A percentile compares a stretch with the other conserved stretches of the same genome.
phyloP scores from a whole-genome alignment of 2,329 filamentous ascomycete species.

The Talaromyces atroroseus region DNA sequence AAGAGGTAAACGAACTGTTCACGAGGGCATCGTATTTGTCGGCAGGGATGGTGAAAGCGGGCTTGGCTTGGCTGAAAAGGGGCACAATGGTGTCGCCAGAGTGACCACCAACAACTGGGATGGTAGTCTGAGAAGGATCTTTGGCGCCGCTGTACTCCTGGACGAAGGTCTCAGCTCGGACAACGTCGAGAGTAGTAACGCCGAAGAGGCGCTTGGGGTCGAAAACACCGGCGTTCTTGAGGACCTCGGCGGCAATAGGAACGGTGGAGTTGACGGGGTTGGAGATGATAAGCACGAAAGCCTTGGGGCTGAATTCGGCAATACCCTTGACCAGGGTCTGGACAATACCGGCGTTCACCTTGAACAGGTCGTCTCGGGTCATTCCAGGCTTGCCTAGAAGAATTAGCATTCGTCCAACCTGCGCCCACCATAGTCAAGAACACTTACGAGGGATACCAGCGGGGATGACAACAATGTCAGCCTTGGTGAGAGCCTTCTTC shows the following conservation, averaged over 20 bases:
- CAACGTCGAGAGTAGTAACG: constrained; percentile 97
- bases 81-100: constrained; percentile 98
- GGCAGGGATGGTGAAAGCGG: constrained; percentile 70
- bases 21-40: constrained; percentile 89
- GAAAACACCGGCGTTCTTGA: constrained; percentile 90
- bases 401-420: constrained; percentile 14
- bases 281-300: constrained; percentile 93
- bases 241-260: constrained; percentile 91
- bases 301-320: constrained; percentile 84
- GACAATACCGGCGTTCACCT: constrained; percentile 98
- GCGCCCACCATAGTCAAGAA: not conserved
- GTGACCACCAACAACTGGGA: constrained; percentile 94
- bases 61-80: constrained; percentile 86
- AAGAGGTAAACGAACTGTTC: constrained; percentile 56
- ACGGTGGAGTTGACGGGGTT: constrained; percentile 99
- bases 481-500: constrained; percentile 82
- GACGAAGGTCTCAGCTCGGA: constrained; percentile 95
- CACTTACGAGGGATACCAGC: constrained; percentile 91
- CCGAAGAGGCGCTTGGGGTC: constrained; percentile 94
- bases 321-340: constrained; percentile 85
- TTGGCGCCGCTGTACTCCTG: constrained; percentile 76
- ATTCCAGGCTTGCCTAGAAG: constrained; percentile 89
- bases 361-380: constrained; percentile 99
- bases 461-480: constrained; percentile 94
- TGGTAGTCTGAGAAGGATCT: constrained; percentile 73